These are phyloP conservation scores for Ganoderma lingzhi DNA, from an alignment of 1,284 basidiomycete genomes.

Conservation along the genomic window DNA sequence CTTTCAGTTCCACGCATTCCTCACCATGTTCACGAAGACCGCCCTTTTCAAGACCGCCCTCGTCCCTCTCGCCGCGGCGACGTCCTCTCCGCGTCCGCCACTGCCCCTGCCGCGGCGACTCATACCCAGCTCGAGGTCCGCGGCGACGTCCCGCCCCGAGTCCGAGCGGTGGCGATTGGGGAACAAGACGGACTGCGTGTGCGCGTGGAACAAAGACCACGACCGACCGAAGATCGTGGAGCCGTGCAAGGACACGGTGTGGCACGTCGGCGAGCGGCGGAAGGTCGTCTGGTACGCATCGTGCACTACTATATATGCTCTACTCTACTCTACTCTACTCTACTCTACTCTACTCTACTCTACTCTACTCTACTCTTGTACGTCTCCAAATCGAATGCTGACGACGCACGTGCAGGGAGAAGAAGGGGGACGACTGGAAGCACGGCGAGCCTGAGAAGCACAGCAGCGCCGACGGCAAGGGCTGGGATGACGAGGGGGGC, in stretches of 20 bases:
- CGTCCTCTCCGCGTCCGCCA: neutral
- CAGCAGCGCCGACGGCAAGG: neutral
- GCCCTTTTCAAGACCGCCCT: neutral
- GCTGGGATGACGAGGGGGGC: neutral
- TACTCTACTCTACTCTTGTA: neutral
- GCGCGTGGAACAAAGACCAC: neutral
- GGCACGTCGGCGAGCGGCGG: neutral
- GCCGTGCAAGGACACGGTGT: slow-evolving; percentile 2
- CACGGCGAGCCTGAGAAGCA: neutral
- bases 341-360: too few species aligned
- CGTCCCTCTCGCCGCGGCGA: neutral
- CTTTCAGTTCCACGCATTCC: neutral
- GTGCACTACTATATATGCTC: neutral
- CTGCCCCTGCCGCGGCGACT: neutral
- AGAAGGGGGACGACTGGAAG: slow-evolving; percentile 2
- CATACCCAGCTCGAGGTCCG: neutral
- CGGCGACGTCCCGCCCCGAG: neutral
- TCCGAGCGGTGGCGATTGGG: neutral
- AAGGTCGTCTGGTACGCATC: neutral
- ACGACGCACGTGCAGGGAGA: neutral
- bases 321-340: too few species aligned
- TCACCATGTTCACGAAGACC: neutral
- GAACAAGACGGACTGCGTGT: neutral
- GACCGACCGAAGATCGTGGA: neutral
- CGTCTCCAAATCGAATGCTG: neutral